Evolutionary conservation across 2,329 filamentous ascomycete species (phyloP).

Genomic region (Fusarium pseudoanthophilum): DNA sequence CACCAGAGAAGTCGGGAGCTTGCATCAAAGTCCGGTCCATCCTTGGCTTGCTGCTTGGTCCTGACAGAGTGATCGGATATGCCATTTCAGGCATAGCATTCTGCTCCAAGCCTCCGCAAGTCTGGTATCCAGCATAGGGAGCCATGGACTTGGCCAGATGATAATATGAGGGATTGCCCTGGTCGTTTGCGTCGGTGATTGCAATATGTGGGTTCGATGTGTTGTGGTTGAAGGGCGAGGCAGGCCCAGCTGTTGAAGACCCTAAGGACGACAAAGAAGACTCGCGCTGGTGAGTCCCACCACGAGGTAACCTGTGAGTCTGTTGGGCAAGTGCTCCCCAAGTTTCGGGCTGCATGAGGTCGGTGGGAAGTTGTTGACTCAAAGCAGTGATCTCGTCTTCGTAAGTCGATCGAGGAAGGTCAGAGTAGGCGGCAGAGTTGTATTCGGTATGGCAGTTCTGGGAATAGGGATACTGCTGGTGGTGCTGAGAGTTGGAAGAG

Average conservation of each 20-base stretch:
- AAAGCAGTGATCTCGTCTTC: constrained; percentile 44
- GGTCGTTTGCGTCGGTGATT: constrained; percentile 61
- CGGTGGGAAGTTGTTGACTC: constrained; percentile 38
- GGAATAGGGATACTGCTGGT: constrained; percentile 31
- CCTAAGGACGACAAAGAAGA: constrained; percentile 70
- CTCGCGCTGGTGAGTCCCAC: constrained; percentile 66
- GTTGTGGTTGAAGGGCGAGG: constrained; percentile 66
- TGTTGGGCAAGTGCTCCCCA: constrained; percentile 54
- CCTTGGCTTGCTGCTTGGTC: constrained; percentile 51
- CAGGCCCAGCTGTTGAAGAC: constrained; percentile 66
- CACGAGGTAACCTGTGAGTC: constrained; percentile 52
- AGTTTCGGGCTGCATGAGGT: constrained; percentile 56
- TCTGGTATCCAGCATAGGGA: constrained; percentile 57
- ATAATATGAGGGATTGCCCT: constrained; percentile 55
- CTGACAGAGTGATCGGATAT: constrained; percentile 55
- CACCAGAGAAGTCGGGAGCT: constrained; percentile 57
- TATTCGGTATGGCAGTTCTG: constrained; percentile 37
- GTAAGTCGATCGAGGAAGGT: constrained; percentile 33
- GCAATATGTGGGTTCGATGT: constrained; percentile 69
- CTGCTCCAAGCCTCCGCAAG: constrained; percentile 47
- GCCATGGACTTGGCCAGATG: constrained; percentile 59
- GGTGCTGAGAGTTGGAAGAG: constrained; percentile 33
- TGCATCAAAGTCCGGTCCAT: constrained; percentile 57
- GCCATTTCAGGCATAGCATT: constrained; percentile 52
- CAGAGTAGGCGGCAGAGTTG: constrained; percentile 28